A percentile compares a stretch with the other conserved stretches of the same genome.
Evolutionary conservation across 495 filamentous ascomycete species (phyloP).

Genomic region (Cryomyces minteri): DNA sequence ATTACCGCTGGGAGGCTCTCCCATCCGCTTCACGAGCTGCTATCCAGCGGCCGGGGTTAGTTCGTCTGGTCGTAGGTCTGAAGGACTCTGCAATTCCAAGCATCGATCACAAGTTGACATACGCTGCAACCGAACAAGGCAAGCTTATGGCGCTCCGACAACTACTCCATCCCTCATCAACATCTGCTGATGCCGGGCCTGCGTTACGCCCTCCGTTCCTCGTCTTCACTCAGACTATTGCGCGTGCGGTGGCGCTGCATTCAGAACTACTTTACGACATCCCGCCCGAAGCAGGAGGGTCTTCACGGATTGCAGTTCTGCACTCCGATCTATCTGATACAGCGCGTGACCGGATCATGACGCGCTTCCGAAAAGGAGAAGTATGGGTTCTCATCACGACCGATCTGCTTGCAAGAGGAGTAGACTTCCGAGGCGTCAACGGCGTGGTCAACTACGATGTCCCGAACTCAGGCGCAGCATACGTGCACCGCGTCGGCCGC

Average conservation of each 20-base stretch:
- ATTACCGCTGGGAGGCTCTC: slow-evolving; percentile 21
- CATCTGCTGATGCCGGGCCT: slow-evolving; percentile 32
- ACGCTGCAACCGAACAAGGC: slow-evolving; percentile 80
- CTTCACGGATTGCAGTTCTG: slow-evolving; percentile 70
- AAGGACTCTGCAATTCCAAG: slow-evolving; percentile 92
- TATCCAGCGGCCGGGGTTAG: slow-evolving; percentile 25
- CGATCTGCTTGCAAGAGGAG: slow-evolving; percentile 72
- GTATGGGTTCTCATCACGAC: slow-evolving; percentile 95
- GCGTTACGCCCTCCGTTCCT: slow-evolving; percentile 73
- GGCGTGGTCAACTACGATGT: slow-evolving; percentile 96
- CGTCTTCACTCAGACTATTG: slow-evolving; percentile 88
- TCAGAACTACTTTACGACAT: slow-evolving; percentile 91
- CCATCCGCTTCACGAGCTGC: not conserved
- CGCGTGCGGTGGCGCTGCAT: slow-evolving; percentile 70
- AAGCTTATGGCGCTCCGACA: slow-evolving; percentile 87
- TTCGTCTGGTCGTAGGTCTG: slow-evolving; percentile 80
- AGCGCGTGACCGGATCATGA: slow-evolving; percentile 62
- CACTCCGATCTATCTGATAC: slow-evolving; percentile 71
- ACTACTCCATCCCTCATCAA: slow-evolving; percentile 58
- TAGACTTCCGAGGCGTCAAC: slow-evolving; percentile 86
- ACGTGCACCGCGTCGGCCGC: slow-evolving; percentile 84
- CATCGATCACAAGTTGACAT: slow-evolving; percentile 72
- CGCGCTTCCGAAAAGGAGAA: slow-evolving; percentile 76
- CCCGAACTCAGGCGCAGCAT: slow-evolving; percentile 68
- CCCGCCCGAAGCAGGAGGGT: slow-evolving; percentile 68